Conservation (phyloP, 805 yeast species). For the Suhomyces kilbournensis region DNA sequence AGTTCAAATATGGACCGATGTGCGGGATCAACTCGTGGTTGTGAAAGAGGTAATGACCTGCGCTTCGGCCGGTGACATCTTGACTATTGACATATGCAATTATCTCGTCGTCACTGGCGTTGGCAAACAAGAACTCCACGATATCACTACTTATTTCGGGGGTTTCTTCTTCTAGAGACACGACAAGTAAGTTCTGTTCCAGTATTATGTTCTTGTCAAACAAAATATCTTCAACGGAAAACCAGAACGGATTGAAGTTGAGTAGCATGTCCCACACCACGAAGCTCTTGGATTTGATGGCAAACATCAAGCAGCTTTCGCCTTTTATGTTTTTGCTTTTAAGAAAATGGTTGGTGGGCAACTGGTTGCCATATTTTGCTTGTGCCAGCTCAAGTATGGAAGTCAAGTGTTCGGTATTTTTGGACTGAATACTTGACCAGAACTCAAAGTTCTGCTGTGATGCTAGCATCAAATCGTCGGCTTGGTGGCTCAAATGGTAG, state of each 20-base stretch:
- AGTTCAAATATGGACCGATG: slow-evolving; percentile 61
- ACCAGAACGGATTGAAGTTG: slow-evolving; percentile 43
- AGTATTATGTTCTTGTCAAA: slow-evolving; percentile 54
- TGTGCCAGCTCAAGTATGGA: background rate
- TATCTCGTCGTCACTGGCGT: slow-evolving; percentile 47
- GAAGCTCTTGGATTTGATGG: slow-evolving; percentile 48
- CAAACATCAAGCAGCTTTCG: slow-evolving; percentile 67
- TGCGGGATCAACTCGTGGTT: slow-evolving; percentile 46
- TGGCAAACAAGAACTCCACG: slow-evolving; percentile 35
- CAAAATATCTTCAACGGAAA: slow-evolving; percentile 64
- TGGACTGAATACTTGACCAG: slow-evolving; percentile 48
- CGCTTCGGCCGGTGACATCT: slow-evolving; percentile 56
- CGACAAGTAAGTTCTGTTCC: slow-evolving; percentile 55
- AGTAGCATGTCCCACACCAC: slow-evolving; percentile 47
- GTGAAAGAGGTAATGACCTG: slow-evolving; percentile 74
- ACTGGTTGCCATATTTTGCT: slow-evolving; percentile 1
- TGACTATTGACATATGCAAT: slow-evolving; percentile 43
- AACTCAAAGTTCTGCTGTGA: slow-evolving; percentile 50
- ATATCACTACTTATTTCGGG: slow-evolving; percentile 46
- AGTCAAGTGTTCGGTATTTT: slow-evolving; percentile 19
- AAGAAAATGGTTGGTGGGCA: slow-evolving; percentile 22
- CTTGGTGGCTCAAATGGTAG: slow-evolving; percentile 48
- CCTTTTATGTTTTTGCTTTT: slow-evolving; percentile 44
- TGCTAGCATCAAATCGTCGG: slow-evolving; percentile 33
- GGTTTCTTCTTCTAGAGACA: slow-evolving; percentile 58